A percentile compares a stretch with the other conserved stretches of the same genome.
These are phyloP conservation scores for Aspergillus quadrilineatus DNA, from an alignment of 2,329 filamentous ascomycete genomes.

Conservation along the genomic window DNA sequence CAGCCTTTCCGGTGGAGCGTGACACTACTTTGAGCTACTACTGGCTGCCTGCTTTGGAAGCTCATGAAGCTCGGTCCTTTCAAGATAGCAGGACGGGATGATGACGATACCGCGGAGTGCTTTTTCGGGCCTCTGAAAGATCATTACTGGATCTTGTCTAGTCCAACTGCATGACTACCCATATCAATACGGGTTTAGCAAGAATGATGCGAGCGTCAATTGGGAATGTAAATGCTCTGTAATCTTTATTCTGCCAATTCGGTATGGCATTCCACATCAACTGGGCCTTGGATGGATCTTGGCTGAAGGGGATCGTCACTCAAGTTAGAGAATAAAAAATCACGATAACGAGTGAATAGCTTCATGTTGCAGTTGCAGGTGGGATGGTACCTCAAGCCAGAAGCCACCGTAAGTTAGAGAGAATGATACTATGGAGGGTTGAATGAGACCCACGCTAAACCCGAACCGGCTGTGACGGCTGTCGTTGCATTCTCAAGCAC, in stretches of 20 bases:
- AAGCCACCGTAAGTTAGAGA: background rate
- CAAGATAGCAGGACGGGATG: background rate
- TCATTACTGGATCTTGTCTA: background rate
- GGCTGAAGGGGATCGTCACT: background rate
- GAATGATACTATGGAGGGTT: background rate
- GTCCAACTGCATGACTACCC: background rate
- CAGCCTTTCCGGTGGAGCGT: slow-evolving; percentile 21
- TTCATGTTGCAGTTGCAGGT: slow-evolving; percentile 25
- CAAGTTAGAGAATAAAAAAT: background rate
- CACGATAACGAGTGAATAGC: slow-evolving; percentile 4
- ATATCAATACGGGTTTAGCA: background rate
- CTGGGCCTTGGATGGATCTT: background rate
- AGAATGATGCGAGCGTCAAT: slow-evolving; percentile 5
- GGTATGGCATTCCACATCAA: background rate
- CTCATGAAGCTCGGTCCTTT: background rate
- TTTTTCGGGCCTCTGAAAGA: background rate
- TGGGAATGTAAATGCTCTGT: background rate
- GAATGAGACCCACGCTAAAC: slow-evolving; percentile 4
- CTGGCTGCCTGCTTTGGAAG: slow-evolving; percentile 1
- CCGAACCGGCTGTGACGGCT: slow-evolving; percentile 11
- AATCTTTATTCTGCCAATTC: background rate
- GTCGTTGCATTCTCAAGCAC: slow-evolving; percentile 26
- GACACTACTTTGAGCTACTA: slow-evolving; percentile 18
- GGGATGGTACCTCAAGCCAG: slow-evolving; percentile 10
- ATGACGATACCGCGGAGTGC: slow-evolving; percentile 5